These are phyloP conservation scores for Rubroboletus pulcherrimus DNA, from an alignment of 768 basidiomycete species.

Conservation along the genomic window DNA sequence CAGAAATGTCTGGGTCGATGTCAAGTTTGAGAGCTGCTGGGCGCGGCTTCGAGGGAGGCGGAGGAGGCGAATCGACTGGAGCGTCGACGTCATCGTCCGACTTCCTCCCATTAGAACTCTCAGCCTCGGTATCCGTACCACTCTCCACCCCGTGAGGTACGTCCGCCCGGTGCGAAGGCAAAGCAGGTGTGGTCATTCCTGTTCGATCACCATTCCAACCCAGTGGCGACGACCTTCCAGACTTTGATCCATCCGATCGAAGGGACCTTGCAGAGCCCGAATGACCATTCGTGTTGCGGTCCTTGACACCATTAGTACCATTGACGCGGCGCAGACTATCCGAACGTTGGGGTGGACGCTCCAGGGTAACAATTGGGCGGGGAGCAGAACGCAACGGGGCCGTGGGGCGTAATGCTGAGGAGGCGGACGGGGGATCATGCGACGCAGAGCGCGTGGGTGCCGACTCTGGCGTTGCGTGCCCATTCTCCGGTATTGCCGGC, in stretches of 20 bases:
- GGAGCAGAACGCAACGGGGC: constrained; percentile 18
- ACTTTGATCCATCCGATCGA: constrained; percentile 18
- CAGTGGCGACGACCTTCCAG: constrained; percentile 19
- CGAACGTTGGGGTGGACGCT: constrained; percentile 33
- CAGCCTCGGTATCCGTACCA: constrained; percentile 67
- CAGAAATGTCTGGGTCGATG: constrained; percentile 13
- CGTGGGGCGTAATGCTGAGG: constrained; percentile 3
- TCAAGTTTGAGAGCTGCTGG: constrained; percentile 31
- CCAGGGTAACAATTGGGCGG: constrained; percentile 33
- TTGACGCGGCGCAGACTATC: constrained; percentile 26
- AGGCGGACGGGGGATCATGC: constrained; percentile 19
- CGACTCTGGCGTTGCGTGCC: constrained; percentile 38
- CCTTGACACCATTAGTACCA: neutral
- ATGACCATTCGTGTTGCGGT: constrained; percentile 7
- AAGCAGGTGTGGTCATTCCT: constrained; percentile 38
- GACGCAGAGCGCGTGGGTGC: constrained; percentile 39
- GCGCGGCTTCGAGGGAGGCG: constrained; percentile 42
- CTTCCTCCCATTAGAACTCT: constrained; percentile 39
- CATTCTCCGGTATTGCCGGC: constrained; percentile 30
- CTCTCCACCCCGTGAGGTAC: constrained; percentile 73
- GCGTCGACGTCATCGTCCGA: constrained; percentile 25
- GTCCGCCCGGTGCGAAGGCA: constrained; percentile 62
- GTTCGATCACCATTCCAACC: constrained; percentile 22
- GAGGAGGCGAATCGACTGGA: constrained; percentile 34
- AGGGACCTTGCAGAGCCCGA: constrained; percentile 2